Evolutionary conservation across 2,329 filamentous ascomycete species (phyloP).

Genomic region (Fusarium albosuccineum): DNA sequence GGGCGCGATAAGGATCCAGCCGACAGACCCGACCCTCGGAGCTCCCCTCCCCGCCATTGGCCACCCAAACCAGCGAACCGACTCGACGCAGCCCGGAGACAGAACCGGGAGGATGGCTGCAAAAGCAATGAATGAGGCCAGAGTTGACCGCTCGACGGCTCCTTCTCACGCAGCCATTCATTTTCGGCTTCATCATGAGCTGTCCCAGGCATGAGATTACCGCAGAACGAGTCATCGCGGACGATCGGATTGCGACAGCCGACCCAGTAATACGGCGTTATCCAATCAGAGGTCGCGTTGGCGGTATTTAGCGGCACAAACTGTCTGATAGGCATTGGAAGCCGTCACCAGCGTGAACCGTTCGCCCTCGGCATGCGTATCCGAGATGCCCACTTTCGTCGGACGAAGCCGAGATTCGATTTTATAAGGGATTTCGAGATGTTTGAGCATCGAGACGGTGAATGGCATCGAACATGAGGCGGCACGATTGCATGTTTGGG

Average conservation of each 20-base stretch:
- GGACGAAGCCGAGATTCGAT: constrained; percentile 22
- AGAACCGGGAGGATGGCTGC: constrained; percentile 44
- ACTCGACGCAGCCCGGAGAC: constrained; percentile 49
- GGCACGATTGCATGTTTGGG: no score
- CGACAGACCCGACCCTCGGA: constrained; percentile 48
- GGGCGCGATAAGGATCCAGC: constrained; percentile 45
- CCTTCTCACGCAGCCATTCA: constrained; percentile 5
- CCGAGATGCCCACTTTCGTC: constrained; percentile 6
- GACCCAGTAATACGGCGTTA: constrained; percentile 37
- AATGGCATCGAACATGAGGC: constrained; percentile 49
- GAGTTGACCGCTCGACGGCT: constrained; percentile 2
- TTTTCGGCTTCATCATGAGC: neutral
- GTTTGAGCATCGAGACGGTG: constrained; percentile 35
- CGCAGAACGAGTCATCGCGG: constrained; percentile 12
- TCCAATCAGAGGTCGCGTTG: constrained; percentile 12
- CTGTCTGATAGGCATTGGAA: constrained; percentile 16
- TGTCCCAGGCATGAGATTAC: constrained; percentile 17
- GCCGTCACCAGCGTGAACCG: constrained; percentile 31
- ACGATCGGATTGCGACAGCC: constrained; percentile 35
- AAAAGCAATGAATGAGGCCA: constrained; percentile 43
- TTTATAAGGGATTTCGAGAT: constrained; percentile 23
- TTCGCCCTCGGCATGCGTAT: constrained; percentile 12
- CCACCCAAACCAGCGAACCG: constrained; percentile 50
- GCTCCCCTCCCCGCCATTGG: constrained; percentile 49
- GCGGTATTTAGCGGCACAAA: constrained; percentile 21